Evolutionary conservation across 768 basidiomycete genomes (phyloP), one percentile per base, ranked within the genome.

Genomic region (Leccinum longicurvipes): DNA sequence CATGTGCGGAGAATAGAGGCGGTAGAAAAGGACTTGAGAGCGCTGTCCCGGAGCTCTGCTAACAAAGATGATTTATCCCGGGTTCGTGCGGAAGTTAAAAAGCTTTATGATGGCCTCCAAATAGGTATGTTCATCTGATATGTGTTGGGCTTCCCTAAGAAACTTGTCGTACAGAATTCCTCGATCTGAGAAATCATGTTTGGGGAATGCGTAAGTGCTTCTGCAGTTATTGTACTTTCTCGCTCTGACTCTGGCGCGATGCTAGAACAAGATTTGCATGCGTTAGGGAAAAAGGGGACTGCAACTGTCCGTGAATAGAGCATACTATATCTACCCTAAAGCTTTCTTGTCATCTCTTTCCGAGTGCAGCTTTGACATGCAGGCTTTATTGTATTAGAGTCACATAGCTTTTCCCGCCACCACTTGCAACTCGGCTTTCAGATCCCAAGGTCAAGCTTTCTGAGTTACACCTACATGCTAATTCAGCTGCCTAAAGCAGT

Each of bases 1-100:
- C 91, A 93, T 67, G 83, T 93, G 3, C 76, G 84, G 59, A 76
- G 89, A 54, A 92, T 93, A 65, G 89, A 94, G 69, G 82, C 86
- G 4, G 91, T 95, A 2, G 93, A 97, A 73, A 92, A 92, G 70
- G 91, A 94, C 63, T 69, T 95, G 63, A 92, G 89, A 69, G 84
- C 86, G 0, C 67, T 97, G 24, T 76, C 80, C 7, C 82, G 84
- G 49, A 72, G 76, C 19, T 80, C 87, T 2, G 80, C 89, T 8
- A 79, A 79, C 28, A 94, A 92, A 72, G 93, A 93, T 41, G 94
- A 97, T 60, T 74, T 92, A 31, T 80, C 84, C 23, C 80, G 83
- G 55, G 73, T 92, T 8, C 77, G 93, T 56, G 81, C 82, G 11
- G 94, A 97, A 70, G 79, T 86, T 59, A 95, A 94, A 82, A 93